phyloP scores from a whole-genome alignment of 176 grass and related monocot genomes.

The Eremochloa ophiuroides region DNA sequence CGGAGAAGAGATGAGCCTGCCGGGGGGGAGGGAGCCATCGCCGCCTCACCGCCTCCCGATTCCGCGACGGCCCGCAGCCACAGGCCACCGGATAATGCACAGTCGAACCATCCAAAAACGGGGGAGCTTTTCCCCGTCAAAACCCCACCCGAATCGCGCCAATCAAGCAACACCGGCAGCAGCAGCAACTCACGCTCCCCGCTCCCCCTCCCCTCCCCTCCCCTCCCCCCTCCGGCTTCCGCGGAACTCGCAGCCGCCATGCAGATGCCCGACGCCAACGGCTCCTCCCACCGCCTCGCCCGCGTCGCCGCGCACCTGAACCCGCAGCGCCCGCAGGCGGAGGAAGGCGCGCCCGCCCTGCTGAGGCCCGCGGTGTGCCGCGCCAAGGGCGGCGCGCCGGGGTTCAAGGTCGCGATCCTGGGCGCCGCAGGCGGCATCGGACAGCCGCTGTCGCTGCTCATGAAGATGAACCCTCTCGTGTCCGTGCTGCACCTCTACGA shows the following conservation, averaged over 20 bases:
- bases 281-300: constrained; percentile 53
- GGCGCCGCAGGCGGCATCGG: constrained; percentile 93
- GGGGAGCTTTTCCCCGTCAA: not conserved
- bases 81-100: constrained; percentile 43
- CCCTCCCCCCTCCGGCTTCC: not conserved
- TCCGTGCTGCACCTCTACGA: constrained; percentile 98
- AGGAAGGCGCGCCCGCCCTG: constrained; percentile 55
- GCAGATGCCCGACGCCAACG: constrained; percentile 42
- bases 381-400: constrained; percentile 82
- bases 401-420: constrained; percentile 86
- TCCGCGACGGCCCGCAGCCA: constrained; percentile 23
- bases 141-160: not conserved
- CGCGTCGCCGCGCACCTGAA: constrained; percentile 76
- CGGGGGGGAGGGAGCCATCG: not conserved
- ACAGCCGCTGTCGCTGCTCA: constrained; percentile 84
- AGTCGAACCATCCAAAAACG: not conserved
- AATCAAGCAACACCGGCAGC: not conserved
- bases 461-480: constrained; percentile 97
- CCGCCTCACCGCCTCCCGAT: constrained; percentile 27
- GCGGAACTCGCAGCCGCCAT: not conserved
- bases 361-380: constrained; percentile 59
- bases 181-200: not conserved
- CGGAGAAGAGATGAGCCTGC: not conserved
- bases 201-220: not conserved
- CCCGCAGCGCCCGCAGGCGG: constrained; percentile 36